Evolutionary conservation across 768 basidiomycete species (phyloP).

Genomic region (Naematelia encephala): DNA sequence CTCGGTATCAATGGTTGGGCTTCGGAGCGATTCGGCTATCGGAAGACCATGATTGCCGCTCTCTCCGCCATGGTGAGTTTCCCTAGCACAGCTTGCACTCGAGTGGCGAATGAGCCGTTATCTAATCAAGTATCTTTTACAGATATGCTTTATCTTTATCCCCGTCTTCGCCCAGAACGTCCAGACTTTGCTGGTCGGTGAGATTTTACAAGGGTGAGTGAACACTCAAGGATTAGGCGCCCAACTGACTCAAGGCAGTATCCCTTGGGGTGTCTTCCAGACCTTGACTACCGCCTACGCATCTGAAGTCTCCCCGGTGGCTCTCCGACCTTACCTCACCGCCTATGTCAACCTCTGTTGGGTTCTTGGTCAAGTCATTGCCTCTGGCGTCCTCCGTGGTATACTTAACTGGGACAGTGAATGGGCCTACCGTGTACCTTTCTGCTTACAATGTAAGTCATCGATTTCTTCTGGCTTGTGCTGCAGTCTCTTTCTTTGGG

Average conservation of each 20-base stretch:
- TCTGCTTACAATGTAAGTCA: constrained; percentile 6
- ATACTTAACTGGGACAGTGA: neutral
- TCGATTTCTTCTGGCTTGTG: no score
- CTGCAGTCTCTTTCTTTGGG: neutral
- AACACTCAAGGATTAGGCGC: neutral
- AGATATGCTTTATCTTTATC: constrained; percentile 34
- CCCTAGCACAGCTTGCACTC: no score
- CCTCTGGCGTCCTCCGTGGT: constrained; percentile 23
- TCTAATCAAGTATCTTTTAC: constrained; percentile 3
- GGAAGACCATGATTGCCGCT: constrained; percentile 14
- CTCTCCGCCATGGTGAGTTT: neutral
- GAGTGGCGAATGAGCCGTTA: no score
- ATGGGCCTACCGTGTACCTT: constrained; percentile 15
- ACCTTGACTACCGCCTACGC: constrained; percentile 51
- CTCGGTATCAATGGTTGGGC: constrained; percentile 38
- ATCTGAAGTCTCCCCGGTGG: constrained; percentile 43
- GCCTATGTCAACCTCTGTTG: constrained; percentile 37
- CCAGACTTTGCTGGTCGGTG: constrained; percentile 33
- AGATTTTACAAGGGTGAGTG: constrained; percentile 24
- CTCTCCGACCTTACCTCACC: constrained; percentile 38
- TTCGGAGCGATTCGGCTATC: constrained; percentile 34
- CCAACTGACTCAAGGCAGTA: constrained; percentile 21
- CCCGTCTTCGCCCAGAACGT: constrained; percentile 35
- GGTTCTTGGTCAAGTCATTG: constrained; percentile 35
- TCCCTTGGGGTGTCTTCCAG: constrained; percentile 50